Evolutionary conservation across 1,284 basidiomycete species (phyloP).

Genomic region (Cryptococcus sp.): DNA sequence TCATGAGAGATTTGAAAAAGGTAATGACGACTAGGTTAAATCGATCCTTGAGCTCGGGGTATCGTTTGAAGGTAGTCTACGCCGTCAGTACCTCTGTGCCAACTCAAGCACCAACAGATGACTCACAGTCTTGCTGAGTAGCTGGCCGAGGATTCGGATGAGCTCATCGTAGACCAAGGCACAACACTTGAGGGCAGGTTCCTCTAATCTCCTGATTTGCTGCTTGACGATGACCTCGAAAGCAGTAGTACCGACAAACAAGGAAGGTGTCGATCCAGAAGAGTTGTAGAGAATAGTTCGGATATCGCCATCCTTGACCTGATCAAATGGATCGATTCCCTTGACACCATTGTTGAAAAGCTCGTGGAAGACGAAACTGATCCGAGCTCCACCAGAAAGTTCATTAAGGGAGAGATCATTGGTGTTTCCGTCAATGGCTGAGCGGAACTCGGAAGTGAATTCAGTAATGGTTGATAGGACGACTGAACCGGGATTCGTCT

Average conservation of each 20-base stretch:
- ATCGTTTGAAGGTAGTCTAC: constrained; percentile 90
- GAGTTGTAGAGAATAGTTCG: constrained; percentile 94
- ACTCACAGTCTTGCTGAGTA: constrained; percentile 81
- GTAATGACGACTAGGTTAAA: constrained; percentile 93
- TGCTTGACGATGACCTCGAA: constrained; percentile 99
- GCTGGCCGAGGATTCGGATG: constrained; percentile 87
- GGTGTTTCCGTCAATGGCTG: constrained; percentile 93
- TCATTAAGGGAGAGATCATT: constrained; percentile 93
- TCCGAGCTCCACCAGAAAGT: constrained; percentile 92
- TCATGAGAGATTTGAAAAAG: constrained; percentile 93
- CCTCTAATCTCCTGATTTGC: constrained; percentile 94
- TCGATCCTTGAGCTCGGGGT: constrained; percentile 85
- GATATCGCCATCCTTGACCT: constrained; percentile 97
- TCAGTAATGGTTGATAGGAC: constrained; percentile 95
- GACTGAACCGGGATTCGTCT: constrained; percentile 76
- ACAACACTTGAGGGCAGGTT: constrained; percentile 87
- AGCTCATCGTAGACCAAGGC: constrained; percentile 94
- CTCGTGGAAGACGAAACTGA: constrained; percentile 98
- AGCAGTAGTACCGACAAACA: constrained; percentile 93
- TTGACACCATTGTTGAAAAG: constrained; percentile 94
- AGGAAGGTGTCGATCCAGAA: constrained; percentile 89
- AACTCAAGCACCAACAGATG: no score
- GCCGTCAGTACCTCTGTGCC: constrained; percentile 1
- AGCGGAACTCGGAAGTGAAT: constrained; percentile 93
- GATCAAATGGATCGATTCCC: constrained; percentile 94